Conservation (phyloP, 1,139 yeast species). For the Protomyces arabidopsidicola region DNA sequence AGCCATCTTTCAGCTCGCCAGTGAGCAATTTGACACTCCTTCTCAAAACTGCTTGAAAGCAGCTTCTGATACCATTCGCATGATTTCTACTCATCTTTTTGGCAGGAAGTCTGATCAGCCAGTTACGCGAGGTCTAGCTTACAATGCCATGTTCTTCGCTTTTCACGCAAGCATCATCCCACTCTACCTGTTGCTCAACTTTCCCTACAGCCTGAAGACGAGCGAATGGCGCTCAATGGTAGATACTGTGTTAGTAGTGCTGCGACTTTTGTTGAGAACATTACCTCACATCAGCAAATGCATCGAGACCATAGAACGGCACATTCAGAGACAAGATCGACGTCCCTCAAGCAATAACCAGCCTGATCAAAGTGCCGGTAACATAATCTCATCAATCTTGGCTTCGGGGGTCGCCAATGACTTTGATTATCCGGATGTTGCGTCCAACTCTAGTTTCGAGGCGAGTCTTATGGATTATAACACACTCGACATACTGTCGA, state of each 20-base stretch:
- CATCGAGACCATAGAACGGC: background rate
- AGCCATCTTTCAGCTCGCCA: background rate
- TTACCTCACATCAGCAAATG: background rate
- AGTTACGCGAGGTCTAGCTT: background rate
- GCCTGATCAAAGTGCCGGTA: background rate
- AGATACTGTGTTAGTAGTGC: background rate
- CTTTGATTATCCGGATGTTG: background rate
- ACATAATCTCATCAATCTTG: background rate
- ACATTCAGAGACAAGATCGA: background rate
- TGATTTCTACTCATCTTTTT: background rate
- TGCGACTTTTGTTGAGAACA: background rate
- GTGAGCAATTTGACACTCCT: background rate
- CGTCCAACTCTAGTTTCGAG: background rate
- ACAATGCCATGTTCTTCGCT: background rate
- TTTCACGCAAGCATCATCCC: background rate
- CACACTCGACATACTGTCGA: background rate
- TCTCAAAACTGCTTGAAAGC: background rate
- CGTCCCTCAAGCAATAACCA: background rate
- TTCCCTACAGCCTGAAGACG: background rate
- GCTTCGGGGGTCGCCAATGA: background rate
- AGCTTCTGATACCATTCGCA: background rate
- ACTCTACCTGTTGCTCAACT: background rate
- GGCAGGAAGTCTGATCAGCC: background rate
- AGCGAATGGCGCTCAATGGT: background rate
- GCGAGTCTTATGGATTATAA: background rate